Evolutionary conservation across 306 rosid genomes (phyloP), one percentile per base, ranked within the genome.

Genomic region (Adenanthera pavonina): DNA sequence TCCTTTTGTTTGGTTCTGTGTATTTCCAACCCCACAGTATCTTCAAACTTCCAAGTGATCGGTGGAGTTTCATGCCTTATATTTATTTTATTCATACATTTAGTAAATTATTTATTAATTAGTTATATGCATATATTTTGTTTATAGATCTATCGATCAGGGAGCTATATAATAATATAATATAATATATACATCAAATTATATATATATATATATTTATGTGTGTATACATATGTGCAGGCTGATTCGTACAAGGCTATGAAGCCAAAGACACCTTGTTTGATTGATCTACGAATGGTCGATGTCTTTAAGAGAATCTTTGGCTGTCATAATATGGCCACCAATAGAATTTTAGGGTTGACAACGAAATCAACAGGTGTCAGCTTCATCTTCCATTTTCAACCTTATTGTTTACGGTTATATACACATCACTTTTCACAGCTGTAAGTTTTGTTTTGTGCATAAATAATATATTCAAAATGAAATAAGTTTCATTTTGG

Each of bases 321-420:
- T 85, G 77, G 82, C 92, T 86, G 90, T 83, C 89, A 79, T 78
- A 89, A 84, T 44, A 59, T 85, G 92, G 80, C 88, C 92, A 88
- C 92, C 88, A 87, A 70, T 84, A 69, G 84, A 84, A 80, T 79
- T 88, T 82, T 83, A 78, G 86, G 79, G 85, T 90, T 92, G 87
- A 90, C 87, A 83, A 86, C 46, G 81, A 84, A 81, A 86, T 84
- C 72, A 85, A 77, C 78, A 87, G 79, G 59, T 66, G 88, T 76
- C 89, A 82, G 87, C 84, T 46, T 86, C 81, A 72, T 86, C 89
- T 78, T 74, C 85, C 74, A 82, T 73, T 73, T 81, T 72, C 80
- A 72, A 76, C 72, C 78, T 81, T 75, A 33, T 77, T 41, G 74
- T 77, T 76, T 80, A 76, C 62, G 0, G n/a, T 61, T 54, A 49